A percentile compares a stretch with the other conserved stretches of the same genome.
Evolutionary conservation across 768 basidiomycete genomes (phyloP).

Genomic region (Lactarius pseudohatsudake): DNA sequence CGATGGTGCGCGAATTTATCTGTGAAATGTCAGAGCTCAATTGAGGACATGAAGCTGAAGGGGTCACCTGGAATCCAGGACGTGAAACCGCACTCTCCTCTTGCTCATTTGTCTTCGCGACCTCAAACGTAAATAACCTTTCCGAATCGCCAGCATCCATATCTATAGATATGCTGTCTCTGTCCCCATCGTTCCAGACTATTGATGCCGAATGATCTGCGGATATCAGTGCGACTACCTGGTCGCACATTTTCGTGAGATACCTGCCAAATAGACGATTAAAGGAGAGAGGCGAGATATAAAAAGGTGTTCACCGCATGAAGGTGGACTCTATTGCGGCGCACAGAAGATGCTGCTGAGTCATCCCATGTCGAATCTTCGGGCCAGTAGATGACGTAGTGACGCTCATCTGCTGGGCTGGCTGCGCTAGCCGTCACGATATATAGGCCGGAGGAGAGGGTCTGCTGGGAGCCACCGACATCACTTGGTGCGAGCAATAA

Average conservation of each 20-base stretch:
- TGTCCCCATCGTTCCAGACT: constrained; percentile 42
- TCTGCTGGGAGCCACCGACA: constrained; percentile 26
- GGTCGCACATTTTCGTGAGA: constrained; percentile 44
- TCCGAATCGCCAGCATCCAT: constrained; percentile 45
- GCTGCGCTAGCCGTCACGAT: constrained; percentile 33
- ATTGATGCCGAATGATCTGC: constrained; percentile 45
- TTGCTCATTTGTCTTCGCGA: constrained; percentile 53
- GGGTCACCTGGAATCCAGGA: constrained; percentile 49
- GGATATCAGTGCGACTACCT: constrained; percentile 51
- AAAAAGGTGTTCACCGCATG: constrained; percentile 56
- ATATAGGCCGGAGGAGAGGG: constrained; percentile 53
- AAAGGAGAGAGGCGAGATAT: no score
- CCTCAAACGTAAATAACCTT: constrained; percentile 53
- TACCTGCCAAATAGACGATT: neutral
- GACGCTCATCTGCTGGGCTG: constrained; percentile 29
- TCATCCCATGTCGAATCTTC: constrained; percentile 54
- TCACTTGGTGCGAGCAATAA: constrained; percentile 25
- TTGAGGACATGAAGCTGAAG: no score
- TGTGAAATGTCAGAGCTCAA: neutral
- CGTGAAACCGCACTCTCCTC: constrained; percentile 48
- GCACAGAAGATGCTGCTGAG: constrained; percentile 42
- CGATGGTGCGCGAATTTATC: neutral
- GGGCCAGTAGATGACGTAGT: constrained; percentile 39
- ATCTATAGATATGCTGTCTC: constrained; percentile 32
- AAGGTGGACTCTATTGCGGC: constrained; percentile 56